These are phyloP conservation scores for Calonectria honghensis DNA, from an alignment of 2,329 filamentous ascomycete genomes.

Conservation along the genomic window DNA sequence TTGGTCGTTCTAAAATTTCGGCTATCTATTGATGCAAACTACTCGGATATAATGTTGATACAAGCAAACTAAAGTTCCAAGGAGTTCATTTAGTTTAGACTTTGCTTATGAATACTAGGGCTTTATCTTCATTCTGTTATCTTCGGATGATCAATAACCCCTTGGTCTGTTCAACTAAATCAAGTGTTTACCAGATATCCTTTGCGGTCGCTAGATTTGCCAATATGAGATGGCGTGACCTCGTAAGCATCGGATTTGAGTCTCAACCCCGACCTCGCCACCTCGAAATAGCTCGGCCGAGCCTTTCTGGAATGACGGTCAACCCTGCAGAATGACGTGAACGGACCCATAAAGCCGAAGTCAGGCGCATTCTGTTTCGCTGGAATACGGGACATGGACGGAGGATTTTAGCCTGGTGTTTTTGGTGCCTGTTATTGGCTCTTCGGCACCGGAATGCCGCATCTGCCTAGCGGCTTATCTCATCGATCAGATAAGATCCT, in stretches of 20 bases:
- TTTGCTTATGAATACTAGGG: no score
- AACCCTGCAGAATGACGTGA: background rate
- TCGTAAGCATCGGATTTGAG: background rate
- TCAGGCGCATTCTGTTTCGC: background rate
- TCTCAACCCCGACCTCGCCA: background rate
- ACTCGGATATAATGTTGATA: no score
- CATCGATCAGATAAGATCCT: constrained; percentile 19
- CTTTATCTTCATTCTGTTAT: no score
- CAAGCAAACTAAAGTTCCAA: no score
- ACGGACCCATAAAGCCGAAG: background rate
- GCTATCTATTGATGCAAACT: no score
- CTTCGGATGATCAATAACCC: no score
- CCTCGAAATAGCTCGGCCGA: background rate
- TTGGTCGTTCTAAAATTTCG: background rate
- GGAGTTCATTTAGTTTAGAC: no score
- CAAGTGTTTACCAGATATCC: background rate
- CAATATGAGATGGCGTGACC: background rate
- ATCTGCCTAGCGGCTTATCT: constrained; percentile 15
- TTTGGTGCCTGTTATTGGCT: background rate
- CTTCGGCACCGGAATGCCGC: background rate
- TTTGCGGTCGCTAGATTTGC: background rate
- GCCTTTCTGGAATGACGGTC: background rate
- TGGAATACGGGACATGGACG: background rate
- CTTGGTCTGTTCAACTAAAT: no score
- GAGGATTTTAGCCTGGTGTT: background rate